phyloP scores from a whole-genome alignment of 768 basidiomycete species.

The Lactifluus echinatus region DNA sequence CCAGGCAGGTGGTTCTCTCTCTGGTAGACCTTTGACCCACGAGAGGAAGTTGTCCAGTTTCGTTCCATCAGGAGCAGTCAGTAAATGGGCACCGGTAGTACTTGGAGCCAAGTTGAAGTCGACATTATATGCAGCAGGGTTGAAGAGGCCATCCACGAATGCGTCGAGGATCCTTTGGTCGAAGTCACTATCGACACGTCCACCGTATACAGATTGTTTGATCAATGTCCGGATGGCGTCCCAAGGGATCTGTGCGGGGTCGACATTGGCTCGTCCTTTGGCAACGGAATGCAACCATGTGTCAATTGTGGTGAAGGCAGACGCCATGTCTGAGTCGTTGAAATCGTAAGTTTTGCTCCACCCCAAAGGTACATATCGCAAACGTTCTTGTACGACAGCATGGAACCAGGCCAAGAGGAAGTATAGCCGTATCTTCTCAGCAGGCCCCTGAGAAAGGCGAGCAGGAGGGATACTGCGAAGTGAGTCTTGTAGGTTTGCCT shows the following conservation, averaged over 20 bases:
- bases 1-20: constrained; percentile 92
- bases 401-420: constrained; percentile 99
- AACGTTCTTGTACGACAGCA: constrained; percentile 91
- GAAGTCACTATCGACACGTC: constrained; percentile 88
- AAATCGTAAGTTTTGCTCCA: constrained; percentile 98
- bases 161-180: constrained; percentile 90
- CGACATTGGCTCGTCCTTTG: constrained; percentile 85
- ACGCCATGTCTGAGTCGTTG: constrained; percentile 96
- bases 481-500: constrained; percentile 91
- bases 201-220: constrained; percentile 95
- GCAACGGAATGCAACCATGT: constrained; percentile 75
- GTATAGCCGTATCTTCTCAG: constrained; percentile 87
- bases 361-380: constrained; percentile 91
- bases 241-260: constrained; percentile 91
- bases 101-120: constrained; percentile 84
- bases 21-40: constrained; percentile 86
- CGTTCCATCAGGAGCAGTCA: constrained; percentile 83
- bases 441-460: constrained; percentile 76
- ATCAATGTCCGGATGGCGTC: constrained; percentile 86
- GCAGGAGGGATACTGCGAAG: constrained; percentile 62
- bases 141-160: constrained; percentile 89
- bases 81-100: constrained; percentile 43
- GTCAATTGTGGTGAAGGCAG: constrained; percentile 88
- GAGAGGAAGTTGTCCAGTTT: constrained; percentile 83
- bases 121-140: constrained; percentile 80